Base-by-base conservation (phyloP, 306 rosid genomes). In the Vachellia collinsii region DNA sequence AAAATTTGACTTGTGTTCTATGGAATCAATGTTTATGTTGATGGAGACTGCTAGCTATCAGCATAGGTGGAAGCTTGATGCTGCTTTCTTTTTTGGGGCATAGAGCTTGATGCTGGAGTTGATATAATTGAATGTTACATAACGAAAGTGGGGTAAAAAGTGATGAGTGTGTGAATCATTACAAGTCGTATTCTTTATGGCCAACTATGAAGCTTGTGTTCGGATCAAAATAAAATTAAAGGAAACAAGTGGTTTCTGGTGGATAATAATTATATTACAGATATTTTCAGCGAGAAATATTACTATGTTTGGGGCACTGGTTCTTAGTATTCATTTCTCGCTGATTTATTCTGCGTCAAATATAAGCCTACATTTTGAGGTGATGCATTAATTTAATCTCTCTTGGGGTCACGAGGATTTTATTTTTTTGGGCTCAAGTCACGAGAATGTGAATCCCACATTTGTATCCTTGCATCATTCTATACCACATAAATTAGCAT, bases 1-100 rank as follows among this genome's bases (percentile, higher is more conserved):
- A 79, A 65, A 72, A 71, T 78, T 42, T 41, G 66, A 85, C 80
- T 69, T 23, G 41, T 73, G 17, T 83, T 79, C 70, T 81, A 71
- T 71, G 43, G 37, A 25, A 68, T 79, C 75, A 58, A 37, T 75
- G 6, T 47, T 71, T 71, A 39, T 72, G 8, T 66, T 67, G 44
- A 54, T 20, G 67, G 83, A 22, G 56, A 20, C 73, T 42, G 12
- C 17, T n/a, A 42, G 10, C 34, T 68, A n/a, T 20, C 19, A 68
- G 48, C 14, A 0, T 42, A 11, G 73, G 53, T 11, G 19, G 73
- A 12, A 42, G 53, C 37, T 68, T 62, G 38, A 14, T 61, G 65
- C 16, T 59, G 37, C 34, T 0, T 59, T 59, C 8, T 7, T 56
- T 54, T 53, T 6, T 22, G 7, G 61, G 19, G 61, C 1, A n/a